phyloP scores from a whole-genome alignment of 2,329 filamentous ascomycete species.

The Davidsoniella neocaledoniae region DNA sequence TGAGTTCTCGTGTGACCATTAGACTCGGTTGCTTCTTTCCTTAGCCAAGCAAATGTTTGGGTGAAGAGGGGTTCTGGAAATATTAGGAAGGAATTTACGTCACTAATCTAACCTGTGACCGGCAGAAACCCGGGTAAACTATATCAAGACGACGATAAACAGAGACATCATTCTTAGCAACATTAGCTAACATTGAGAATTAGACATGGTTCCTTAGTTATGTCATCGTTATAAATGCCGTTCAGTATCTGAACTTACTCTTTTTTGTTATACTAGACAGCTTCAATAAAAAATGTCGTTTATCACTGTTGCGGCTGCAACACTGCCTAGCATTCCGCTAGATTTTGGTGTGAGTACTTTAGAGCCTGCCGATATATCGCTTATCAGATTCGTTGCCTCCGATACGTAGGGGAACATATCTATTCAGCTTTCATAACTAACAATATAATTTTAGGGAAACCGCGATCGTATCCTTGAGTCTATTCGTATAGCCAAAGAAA shows the following conservation, averaged over 20 bases:
- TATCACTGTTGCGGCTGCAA: slow-evolving; percentile 22
- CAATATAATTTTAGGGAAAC: slow-evolving; percentile 30
- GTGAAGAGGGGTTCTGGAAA: too few relatives aligned
- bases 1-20: too few relatives aligned
- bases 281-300: slow-evolving; percentile 16
- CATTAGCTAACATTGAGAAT: too few relatives aligned
- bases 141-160: too few relatives aligned
- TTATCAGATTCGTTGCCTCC: neutral
- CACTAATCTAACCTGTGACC: too few relatives aligned
- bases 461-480: slow-evolving; percentile 44
- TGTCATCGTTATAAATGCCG: too few relatives aligned
- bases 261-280: neutral
- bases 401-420: neutral
- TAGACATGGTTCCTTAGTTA: too few relatives aligned
- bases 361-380: neutral
- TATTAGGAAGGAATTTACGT: too few relatives aligned
- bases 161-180: too few relatives aligned
- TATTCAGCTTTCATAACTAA: neutral
- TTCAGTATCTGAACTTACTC: neutral
- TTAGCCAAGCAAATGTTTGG: too few relatives aligned
- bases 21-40: too few relatives aligned
- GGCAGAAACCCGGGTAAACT: too few relatives aligned
- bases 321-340: slow-evolving; percentile 26
- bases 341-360: slow-evolving; percentile 30
- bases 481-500: slow-evolving; percentile 40